These are phyloP conservation scores for Bifiguratus adelaidae DNA, from an alignment of 192 early-diverging fungal species.

Conservation along the genomic window DNA sequence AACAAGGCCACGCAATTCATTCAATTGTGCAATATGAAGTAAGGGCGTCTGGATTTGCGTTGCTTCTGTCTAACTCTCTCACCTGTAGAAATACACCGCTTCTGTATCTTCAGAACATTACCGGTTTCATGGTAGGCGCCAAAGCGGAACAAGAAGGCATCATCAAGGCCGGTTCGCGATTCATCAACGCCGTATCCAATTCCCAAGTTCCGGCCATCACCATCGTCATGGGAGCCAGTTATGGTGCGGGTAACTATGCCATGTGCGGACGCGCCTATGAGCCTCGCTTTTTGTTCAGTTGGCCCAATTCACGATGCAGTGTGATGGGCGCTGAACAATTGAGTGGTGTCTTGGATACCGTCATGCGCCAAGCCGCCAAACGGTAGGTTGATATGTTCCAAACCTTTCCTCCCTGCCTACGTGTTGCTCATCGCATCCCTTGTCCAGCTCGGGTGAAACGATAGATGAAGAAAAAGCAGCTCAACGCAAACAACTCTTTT, in stretches of 20 bases:
- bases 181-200: conserved; percentile 60
- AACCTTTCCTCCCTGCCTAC: neutral
- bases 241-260: conserved; percentile 62
- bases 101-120: conserved; percentile 55
- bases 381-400: conserved; percentile 16
- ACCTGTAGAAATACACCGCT: conserved; percentile 38
- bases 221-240: conserved; percentile 55
- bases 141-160: conserved; percentile 57
- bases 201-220: conserved; percentile 43
- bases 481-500: conserved; percentile 31
- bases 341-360: conserved; percentile 55
- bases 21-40: conserved; percentile 49
- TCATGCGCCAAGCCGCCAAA: conserved; percentile 48
- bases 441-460: conserved; percentile 25
- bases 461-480: conserved; percentile 41
- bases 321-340: conserved; percentile 64
- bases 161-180: conserved; percentile 54
- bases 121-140: conserved; percentile 64
- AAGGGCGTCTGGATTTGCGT: neutral
- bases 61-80: neutral
- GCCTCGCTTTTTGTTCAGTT: conserved; percentile 60
- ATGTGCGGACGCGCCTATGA: conserved; percentile 57
- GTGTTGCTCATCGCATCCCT: neutral
- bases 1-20: conserved; percentile 65
- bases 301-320: conserved; percentile 53